Percentiles rank a stretch among this genome's conserved stretches.
phyloP scores from a whole-genome alignment of 352 stramenopile genomes.

The Globisporangium cylindrosporum region DNA sequence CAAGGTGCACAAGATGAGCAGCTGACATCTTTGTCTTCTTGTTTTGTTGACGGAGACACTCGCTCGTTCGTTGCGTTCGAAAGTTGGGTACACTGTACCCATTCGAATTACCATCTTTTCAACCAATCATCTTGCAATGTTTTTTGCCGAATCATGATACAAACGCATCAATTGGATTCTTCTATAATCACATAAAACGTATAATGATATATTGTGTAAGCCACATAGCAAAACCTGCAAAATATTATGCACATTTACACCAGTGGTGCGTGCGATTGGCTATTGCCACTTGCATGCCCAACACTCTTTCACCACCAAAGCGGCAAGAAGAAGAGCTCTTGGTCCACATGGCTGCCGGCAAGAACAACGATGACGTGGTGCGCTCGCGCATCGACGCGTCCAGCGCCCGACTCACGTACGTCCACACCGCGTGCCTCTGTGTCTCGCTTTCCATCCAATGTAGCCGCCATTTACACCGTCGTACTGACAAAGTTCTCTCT shows the following conservation, averaged over 20 bases:
- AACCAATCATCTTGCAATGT: neutral
- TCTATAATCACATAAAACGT: neutral
- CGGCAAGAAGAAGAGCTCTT: neutral
- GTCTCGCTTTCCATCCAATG: no score
- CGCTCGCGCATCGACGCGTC: constrained; percentile 69
- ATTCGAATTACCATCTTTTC: neutral
- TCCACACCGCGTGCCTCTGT: neutral
- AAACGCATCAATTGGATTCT: no score
- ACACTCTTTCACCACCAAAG: neutral
- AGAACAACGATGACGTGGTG: constrained; percentile 44
- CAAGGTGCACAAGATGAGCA: neutral
- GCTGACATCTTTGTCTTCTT: neutral
- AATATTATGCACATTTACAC: constrained; percentile 8
- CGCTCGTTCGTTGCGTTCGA: no score
- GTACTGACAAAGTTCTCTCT: neutral
- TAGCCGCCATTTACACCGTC: neutral
- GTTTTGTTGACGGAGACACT: neutral
- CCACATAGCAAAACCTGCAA: neutral
- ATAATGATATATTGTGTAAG: neutral
- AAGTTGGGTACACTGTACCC: neutral
- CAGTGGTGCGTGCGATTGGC: constrained; percentile 7
- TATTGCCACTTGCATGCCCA: constrained; percentile 4
- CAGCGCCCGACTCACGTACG: constrained; percentile 63
- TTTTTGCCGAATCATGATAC: no score
- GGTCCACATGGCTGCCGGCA: constrained; percentile 35